Evolutionary conservation across 2,329 filamentous ascomycete species (phyloP), one percentile per base, ranked within the genome.

Genomic region (Penicillium sp.): DNA sequence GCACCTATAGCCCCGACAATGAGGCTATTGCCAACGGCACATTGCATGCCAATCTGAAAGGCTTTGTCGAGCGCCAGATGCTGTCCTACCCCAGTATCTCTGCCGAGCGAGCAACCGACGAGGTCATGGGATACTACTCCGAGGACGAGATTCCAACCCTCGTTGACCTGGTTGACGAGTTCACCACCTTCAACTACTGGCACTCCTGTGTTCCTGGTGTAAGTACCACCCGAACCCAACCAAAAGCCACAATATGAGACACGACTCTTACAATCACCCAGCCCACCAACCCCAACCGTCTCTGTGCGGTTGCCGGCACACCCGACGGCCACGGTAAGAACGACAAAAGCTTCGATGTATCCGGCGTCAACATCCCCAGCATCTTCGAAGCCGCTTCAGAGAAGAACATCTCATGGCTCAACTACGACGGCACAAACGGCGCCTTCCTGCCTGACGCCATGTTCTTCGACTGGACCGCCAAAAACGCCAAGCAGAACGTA

Each of bases 231-330:
- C 22, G n/a, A n/a, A 33, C 30, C 13, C 13, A 22, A 22, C 5
- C 22, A 4, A 7, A 25, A 33, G n/a, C 3, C 4, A 31, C 30
- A 33, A n/a, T 7, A 2, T n/a, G 40, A 25, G 12, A 37, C 16
- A 18, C 25, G 2, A 16, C 16, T n/a, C 54, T 61, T 37, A 59
- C 39, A 34, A 16, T 8, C 8, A n/a, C 51, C 9, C 38, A 69
- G 67, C 71, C 71, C 7, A 73, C 71, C 34, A 66, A 72, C 59
- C 72, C 71, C n/a, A 74, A 74, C 67, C 70, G 64, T 49, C 59
- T 64, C n/a, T 64, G 56, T 22, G 57, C 59, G 0, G 12, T 63
- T 22, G 10, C 64, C 3, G 64, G 64, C 49, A 64, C 61, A 14
- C 9, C 63, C 7, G 61, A 58, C 29, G 64, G 64, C 28, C 64